phyloP scores from a whole-genome alignment of 768 basidiomycete species.

The Termitomyces sp. region DNA sequence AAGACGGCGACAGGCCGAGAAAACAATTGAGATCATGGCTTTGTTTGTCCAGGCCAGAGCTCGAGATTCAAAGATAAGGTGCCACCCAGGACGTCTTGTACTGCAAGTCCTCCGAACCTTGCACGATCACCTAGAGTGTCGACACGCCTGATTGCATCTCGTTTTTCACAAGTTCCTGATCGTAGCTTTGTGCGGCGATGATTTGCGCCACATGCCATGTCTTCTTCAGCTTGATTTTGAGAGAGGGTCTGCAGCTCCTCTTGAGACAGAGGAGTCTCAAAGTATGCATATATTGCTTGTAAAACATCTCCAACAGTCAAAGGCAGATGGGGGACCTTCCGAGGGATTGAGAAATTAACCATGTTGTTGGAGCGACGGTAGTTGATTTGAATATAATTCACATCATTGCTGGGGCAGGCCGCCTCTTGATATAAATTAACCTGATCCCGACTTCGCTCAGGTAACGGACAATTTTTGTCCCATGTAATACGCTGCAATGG shows the following conservation, averaged over 20 bases:
- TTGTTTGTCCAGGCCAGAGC: background rate
- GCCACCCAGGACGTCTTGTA: background rate
- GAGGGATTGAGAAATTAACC: background rate
- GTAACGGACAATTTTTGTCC: background rate
- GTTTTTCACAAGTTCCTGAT: background rate
- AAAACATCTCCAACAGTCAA: conserved; percentile 3
- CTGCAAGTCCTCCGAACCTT: conserved; percentile 2
- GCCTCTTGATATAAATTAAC: background rate
- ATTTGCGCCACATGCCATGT: background rate
- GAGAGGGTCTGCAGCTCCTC: background rate
- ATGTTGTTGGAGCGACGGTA: background rate
- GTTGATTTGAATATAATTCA: background rate
- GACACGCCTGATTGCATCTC: background rate
- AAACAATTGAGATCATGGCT: background rate
- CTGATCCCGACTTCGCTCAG: background rate
- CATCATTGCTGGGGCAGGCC: background rate
- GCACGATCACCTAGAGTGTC: background rate
- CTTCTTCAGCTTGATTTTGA: background rate
- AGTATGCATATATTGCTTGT: background rate
- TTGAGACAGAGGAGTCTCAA: background rate
- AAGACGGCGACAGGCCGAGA: background rate
- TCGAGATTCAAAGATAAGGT: background rate
- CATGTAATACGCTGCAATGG: background rate
- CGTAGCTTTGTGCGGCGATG: background rate
- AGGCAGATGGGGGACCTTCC: background rate